Base-by-base conservation (phyloP, 805 yeast genomes). In the Candida glaebosa region DNA sequence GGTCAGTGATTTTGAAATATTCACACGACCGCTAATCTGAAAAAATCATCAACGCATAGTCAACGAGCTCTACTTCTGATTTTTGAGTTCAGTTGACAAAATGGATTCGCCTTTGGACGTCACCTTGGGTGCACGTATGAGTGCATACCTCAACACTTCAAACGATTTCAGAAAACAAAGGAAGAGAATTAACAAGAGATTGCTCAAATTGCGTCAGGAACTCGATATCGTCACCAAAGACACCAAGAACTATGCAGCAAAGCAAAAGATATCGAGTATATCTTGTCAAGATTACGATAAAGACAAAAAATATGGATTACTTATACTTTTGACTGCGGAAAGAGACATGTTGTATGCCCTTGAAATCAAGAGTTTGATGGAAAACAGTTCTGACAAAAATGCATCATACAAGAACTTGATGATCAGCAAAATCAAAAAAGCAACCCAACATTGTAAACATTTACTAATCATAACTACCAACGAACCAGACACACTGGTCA, bases 161-260 rank as follows among this genome's bases (percentile, higher is more conserved):
- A 77, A 75, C 14, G 96, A 89, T 54, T 88, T 65, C 57, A 77
- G 74, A 35, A 80, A 78, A 49, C 84, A 85, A 52, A 82, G 95
- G 56, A 73, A 69, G 40, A 73, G 80, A 50, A 58, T 82, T 41
- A 79, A 82, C 44, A 75, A 78, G 48, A 73, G 77, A 42, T 59
- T 89, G 42, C 76, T 76, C 41, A 78, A 78, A 43, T 65, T 86
- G 48, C 87, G 91, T 54, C 81, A 76, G 43, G 78, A 76, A 25
- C 70, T 85, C 41, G 71, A 72, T 41, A 65, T 90, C 45, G 77
- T 82, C 41, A 78, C 82, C 20, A 76, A 73, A 54, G 85, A 87
- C 56, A 78, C 93, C 18, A 81, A 77, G 57, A 73, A 78, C 53
- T 84, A 82, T 60, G 55, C 65, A 25, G 57, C 65, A 14, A 75